Base-by-base conservation (phyloP, 2,329 filamentous ascomycete genomes). In the Arthrobotrys entomopaga region DNA sequence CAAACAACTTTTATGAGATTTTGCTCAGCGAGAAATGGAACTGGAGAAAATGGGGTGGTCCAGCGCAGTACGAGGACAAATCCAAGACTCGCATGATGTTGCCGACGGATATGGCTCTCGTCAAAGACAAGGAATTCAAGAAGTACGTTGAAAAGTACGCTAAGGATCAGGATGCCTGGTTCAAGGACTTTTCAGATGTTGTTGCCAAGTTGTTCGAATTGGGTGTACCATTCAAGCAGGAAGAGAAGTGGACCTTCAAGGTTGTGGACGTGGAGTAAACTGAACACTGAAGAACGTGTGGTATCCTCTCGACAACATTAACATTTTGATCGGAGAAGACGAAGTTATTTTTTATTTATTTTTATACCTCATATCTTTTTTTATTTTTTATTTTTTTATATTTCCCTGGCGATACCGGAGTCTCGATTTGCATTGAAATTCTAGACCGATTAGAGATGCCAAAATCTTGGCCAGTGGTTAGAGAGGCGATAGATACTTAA, bases 51-150 rank as follows among this genome's bases (percentile, higher is more conserved):
- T 96, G 92, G 94, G 88, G 93, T 79, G 94, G 95, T 26, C 93
- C 93, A 77, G 89, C 89, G 83, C 93, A 96, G 87, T 94, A 90
- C 81, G 89, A 96, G 84, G 93, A 98, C 84, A 87, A 85, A 80
- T 92, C 90, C 80, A 93, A 96, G 87, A 86, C 86, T 48, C 84
- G 98, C 79, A 98, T 99, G 95, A 98, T 99, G 94, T 85, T 99
- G 82, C 95, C 95, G 61, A 91, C 92, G 77, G 94, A 99, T 81
- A 89, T 96, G 83, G 90, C 90, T 66, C 85, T 98, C 66, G 84
- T 96, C 80, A 87, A 93, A 84, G 94, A 98, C 84, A 94, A 94
- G 87, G 85, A 85, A 78, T 96, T 98, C 86, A 88, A 87, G 83
- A 84, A 87, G 80, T 89, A 87, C 80, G 91, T 94, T 29, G 89